Conservation (phyloP, 73 alveolate species). For the Halteria grandinella region DNA sequence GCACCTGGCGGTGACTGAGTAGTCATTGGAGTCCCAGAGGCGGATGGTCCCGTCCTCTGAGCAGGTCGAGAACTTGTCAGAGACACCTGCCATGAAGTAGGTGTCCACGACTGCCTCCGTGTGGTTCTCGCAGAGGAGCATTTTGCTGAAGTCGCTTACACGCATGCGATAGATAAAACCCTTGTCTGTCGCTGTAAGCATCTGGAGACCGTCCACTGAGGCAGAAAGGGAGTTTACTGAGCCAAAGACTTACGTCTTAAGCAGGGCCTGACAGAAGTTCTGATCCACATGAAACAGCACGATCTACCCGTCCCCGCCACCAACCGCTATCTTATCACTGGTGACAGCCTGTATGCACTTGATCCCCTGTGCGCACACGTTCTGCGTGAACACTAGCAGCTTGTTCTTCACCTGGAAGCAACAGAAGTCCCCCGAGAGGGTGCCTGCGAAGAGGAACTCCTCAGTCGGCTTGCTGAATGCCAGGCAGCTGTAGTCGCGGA, state of each 20-base stretch:
- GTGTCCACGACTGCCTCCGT: constrained; percentile 85
- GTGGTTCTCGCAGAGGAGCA: constrained; percentile 93
- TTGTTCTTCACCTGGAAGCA: constrained; percentile 86
- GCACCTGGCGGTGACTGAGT: constrained; percentile 88
- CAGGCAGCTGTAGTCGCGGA: constrained; percentile 90
- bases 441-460: constrained; percentile 93
- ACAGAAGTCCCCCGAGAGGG: constrained; percentile 95
- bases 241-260: constrained; percentile 84
- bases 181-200: constrained; percentile 89
- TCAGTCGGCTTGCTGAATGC: constrained; percentile 90
- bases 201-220: constrained; percentile 81
- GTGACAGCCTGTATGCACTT: constrained; percentile 84
- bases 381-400: constrained; percentile 80
- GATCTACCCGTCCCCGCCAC: constrained; percentile 95
- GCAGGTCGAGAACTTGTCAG: constrained; percentile 94
- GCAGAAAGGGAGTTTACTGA: constrained; percentile 84
- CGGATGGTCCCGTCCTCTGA: constrained; percentile 95
- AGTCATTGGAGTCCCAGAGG: constrained; percentile 96
- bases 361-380: constrained; percentile 94
- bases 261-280: constrained; percentile 76
- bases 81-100: constrained; percentile 86
- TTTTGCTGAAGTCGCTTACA: constrained; percentile 83
- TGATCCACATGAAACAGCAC: constrained; percentile 79
- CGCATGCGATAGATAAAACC: constrained; percentile 91
- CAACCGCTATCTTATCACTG: constrained; percentile 82